Evolutionary conservation across 495 filamentous ascomycete genomes (phyloP).

Genomic region (Penicillium arizonense): DNA sequence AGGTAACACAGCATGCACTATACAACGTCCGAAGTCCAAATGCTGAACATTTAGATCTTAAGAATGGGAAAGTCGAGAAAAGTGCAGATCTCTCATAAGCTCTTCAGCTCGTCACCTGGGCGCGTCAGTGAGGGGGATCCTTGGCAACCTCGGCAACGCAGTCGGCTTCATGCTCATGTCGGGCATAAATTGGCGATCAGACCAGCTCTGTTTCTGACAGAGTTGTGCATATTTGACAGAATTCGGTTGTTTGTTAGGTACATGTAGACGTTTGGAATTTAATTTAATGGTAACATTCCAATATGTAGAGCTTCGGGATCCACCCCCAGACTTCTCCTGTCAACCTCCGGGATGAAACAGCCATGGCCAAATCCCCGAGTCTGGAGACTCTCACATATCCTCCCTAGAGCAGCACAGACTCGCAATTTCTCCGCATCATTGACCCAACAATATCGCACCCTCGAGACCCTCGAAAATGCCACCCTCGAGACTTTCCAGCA

Average conservation of each 20-base stretch:
- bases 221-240: no score
- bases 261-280: no score
- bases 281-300: no score
- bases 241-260: no score
- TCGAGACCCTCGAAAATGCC: slow-evolving; percentile 29
- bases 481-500: slow-evolving; percentile 47
- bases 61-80: neutral
- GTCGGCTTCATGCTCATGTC: neutral
- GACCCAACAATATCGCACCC: slow-evolving; percentile 20
- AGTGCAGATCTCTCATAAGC: no score
- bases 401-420: neutral
- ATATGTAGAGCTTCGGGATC: neutral
- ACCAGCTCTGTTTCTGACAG: no score
- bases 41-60: no score
- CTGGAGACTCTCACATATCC: slow-evolving; percentile 3
- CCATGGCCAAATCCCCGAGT: slow-evolving; percentile 19
- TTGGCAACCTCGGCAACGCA: slow-evolving; percentile 12
- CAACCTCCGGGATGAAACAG: slow-evolving; percentile 30
- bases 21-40: no score
- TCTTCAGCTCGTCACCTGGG: no score
- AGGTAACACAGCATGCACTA: slow-evolving; percentile 2
- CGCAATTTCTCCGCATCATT: slow-evolving; percentile 22
- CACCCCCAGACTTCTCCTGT: neutral
- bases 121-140: slow-evolving; percentile 6
- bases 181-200: neutral